Conservation (phyloP, 2,329 filamentous ascomycete species). For the Taxawa tesnikishii region DNA sequence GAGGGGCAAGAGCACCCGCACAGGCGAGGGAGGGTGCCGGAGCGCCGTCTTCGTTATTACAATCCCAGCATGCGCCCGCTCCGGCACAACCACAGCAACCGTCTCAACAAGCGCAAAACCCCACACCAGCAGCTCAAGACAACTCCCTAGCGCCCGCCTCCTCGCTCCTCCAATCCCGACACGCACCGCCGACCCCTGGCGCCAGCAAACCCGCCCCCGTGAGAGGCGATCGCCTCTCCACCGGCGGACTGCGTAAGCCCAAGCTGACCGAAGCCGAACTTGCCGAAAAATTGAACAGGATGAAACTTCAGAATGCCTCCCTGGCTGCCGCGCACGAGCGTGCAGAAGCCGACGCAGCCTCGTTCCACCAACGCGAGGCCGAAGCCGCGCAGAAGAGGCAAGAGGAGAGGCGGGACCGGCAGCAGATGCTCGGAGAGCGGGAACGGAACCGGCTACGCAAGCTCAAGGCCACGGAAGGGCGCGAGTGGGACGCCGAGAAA, state of each 20-base stretch:
- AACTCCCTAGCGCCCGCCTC: not conserved
- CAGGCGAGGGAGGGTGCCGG: not conserved
- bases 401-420: slow-evolving; percentile 38
- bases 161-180: slow-evolving; percentile 3
- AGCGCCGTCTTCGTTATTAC: slow-evolving; percentile 1
- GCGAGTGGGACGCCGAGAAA: slow-evolving; percentile 54
- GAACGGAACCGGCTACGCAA: slow-evolving; percentile 49
- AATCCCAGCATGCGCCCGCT: slow-evolving; percentile 7
- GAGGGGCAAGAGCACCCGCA: not conserved
- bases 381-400: slow-evolving; percentile 38
- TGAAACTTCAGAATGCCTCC: slow-evolving; percentile 48
- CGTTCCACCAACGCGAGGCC: slow-evolving; percentile 51
- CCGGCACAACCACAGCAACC: slow-evolving; percentile 7
- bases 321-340: slow-evolving; percentile 49
- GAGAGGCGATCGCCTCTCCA: slow-evolving; percentile 21
- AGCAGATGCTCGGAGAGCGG: slow-evolving; percentile 49
- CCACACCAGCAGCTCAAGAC: slow-evolving; percentile 8
- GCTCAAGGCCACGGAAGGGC: slow-evolving; percentile 42
- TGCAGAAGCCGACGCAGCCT: slow-evolving; percentile 55
- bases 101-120: slow-evolving; percentile 5
- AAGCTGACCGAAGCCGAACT: slow-evolving; percentile 56
- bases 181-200: slow-evolving; percentile 6
- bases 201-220: slow-evolving; percentile 14
- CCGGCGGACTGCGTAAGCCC: slow-evolving; percentile 29
- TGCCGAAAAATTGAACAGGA: slow-evolving; percentile 46